These are phyloP conservation scores for Elsinoe ampelina DNA, from an alignment of 2,329 filamentous ascomycete genomes.

Conservation along the genomic window DNA sequence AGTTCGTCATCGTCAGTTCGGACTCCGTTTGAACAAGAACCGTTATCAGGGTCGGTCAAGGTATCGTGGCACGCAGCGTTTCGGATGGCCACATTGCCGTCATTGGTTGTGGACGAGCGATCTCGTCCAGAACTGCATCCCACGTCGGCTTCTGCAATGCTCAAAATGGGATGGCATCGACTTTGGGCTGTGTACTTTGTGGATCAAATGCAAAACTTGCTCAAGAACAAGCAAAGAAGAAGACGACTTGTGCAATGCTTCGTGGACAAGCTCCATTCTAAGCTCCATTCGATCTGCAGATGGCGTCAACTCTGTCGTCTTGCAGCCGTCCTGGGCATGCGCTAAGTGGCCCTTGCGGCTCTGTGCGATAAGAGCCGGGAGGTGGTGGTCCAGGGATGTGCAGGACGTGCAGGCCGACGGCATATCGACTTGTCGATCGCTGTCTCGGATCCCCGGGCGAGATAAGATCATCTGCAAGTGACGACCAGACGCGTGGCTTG, in stretches of 20 bases:
- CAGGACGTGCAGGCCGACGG: background rate
- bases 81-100: too few species aligned
- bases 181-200: background rate
- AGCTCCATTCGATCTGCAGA: background rate
- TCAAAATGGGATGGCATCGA: background rate
- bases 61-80: too few species aligned
- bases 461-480: background rate
- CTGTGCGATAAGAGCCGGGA: background rate
- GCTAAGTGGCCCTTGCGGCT: background rate
- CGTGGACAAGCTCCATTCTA: background rate
- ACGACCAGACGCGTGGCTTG: background rate
- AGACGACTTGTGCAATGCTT: background rate
- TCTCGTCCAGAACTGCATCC: too few species aligned
- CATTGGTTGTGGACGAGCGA: too few species aligned
- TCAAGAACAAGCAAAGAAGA: background rate
- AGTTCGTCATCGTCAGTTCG: too few species aligned
- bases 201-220: background rate
- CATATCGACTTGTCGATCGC: background rate
- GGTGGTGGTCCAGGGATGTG: background rate
- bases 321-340: background rate
- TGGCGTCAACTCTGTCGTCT: slow-evolving; percentile 7
- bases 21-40: too few species aligned
- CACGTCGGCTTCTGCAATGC: too few species aligned
- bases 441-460: background rate
- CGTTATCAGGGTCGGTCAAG: too few species aligned